A percentile compares a stretch with the other conserved stretches of the same genome.
These are phyloP conservation scores for Aspergillus ostianus DNA, from an alignment of 495 filamentous ascomycete species.

Conservation along the genomic window DNA sequence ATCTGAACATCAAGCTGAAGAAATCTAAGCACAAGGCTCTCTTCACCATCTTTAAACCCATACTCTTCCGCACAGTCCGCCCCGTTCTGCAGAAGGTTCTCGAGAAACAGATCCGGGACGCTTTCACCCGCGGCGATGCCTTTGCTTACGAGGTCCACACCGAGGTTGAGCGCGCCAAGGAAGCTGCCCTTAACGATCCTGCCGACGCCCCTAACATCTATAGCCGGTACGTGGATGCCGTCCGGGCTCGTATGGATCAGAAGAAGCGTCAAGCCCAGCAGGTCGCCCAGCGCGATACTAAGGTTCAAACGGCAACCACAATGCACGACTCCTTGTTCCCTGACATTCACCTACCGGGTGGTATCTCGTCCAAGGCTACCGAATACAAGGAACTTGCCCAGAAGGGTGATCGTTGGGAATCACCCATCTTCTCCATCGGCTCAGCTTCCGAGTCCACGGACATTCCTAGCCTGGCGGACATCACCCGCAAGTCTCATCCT, in stretches of 20 bases:
- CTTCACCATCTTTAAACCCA: constrained; percentile 83
- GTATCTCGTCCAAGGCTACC: constrained; percentile 90
- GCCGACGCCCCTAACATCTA: constrained; percentile 83
- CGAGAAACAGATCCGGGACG: constrained; percentile 82
- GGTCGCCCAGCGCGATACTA: constrained; percentile 62
- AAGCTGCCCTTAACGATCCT: constrained; percentile 66
- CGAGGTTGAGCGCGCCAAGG: constrained; percentile 72
- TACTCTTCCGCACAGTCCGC: constrained; percentile 79
- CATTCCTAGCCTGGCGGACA: constrained; percentile 60
- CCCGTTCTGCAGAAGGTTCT: constrained; percentile 82
- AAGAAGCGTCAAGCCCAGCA: constrained; percentile 70
- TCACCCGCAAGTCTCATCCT: constrained; percentile 66
- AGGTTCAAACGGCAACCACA: constrained; percentile 73
- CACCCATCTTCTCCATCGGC: constrained; percentile 88
- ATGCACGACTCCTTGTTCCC: constrained; percentile 89
- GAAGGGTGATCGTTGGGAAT: constrained; percentile 93
- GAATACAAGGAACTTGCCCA: constrained; percentile 85
- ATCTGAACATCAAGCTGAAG: constrained; percentile 86
- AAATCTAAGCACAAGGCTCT: constrained; percentile 93
- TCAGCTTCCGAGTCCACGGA: constrained; percentile 67
- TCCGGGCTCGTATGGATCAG: constrained; percentile 69
- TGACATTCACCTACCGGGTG: constrained; percentile 81
- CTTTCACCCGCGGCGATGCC: constrained; percentile 67
- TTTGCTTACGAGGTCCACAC: constrained; percentile 72
- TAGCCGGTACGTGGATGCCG: constrained; percentile 72